Evolutionary conservation across 2,329 filamentous ascomycete genomes (phyloP), one percentile per base, ranked within the genome.

Genomic region (Claviceps maximensis): DNA sequence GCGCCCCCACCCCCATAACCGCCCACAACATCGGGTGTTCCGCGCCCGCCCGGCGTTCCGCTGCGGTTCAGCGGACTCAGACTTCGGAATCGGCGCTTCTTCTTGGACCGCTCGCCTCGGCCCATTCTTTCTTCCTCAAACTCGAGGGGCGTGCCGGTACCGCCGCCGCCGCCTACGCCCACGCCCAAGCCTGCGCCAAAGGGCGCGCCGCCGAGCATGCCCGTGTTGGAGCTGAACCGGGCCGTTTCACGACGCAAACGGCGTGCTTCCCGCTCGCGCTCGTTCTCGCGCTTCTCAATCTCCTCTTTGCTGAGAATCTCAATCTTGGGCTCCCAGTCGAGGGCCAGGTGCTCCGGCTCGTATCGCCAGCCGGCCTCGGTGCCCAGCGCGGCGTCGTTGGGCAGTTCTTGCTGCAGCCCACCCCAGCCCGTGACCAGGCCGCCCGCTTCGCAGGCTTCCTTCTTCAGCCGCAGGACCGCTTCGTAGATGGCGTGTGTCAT

Each of bases 401-500:
- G 87, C 49, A 95, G 83, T 56, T 94, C 88, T 52, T 70, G 67
- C 51, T 71, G 69, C 29, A 66, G 57, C 33, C 70, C 83, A 54
- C 80, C 79, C 74, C 83, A 82, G 42, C 85, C 85, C 17, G 81
- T 76, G n/a, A 95, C 83, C 8, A 96, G 72, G 1, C 89, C 89
- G 40, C 89, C 89, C 41, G 89, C 89, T 67, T 97, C 93, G 63
- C 90, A 95, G 1, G 90, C 89, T 64, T 97, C 93, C 69, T 98
- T 98, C 72, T 97, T 97, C 33, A 96, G 73, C 47, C 87, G 86
- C 57, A 97, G 69, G 0, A 94, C 89, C 10, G 93, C 87, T 69
- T 98, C 93, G 68, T 97, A 97, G 60, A 98, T 97, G 36, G 90
- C 93, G 64, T 96, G 91, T 15, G 93, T 88, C 73, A 98, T 88